Conservation (phyloP, 2,329 filamentous ascomycete species). For the Alternaria sp. region DNA sequence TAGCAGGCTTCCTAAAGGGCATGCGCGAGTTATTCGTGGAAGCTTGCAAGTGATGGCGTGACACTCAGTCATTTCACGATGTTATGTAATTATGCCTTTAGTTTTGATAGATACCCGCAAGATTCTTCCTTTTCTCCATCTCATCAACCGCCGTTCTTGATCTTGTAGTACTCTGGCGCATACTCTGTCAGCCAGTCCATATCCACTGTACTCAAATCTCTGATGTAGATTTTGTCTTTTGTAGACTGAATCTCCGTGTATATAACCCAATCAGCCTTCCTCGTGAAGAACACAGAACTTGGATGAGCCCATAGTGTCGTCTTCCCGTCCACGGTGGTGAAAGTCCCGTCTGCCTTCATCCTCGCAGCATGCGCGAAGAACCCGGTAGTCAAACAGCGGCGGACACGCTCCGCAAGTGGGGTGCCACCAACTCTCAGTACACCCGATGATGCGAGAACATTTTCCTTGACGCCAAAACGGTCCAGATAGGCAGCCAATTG, state of each 20-base stretch:
- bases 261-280: conserved; percentile 95
- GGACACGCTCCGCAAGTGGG: conserved; percentile 75
- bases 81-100: conserved; percentile 3
- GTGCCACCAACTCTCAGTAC: conserved; percentile 53
- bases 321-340: conserved; percentile 82
- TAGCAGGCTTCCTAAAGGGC: conserved; percentile 77
- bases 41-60: conserved; percentile 55
- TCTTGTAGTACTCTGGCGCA: conserved; percentile 71
- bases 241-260: conserved; percentile 95
- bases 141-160: conserved; percentile 32
- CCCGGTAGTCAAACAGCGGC: conserved; percentile 84
- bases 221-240: conserved; percentile 85
- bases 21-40: conserved; percentile 80
- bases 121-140: conserved; percentile 1
- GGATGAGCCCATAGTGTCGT: conserved; percentile 87
- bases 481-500: conserved; percentile 90
- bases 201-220: conserved; percentile 92
- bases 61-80: not conserved
- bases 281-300: conserved; percentile 92
- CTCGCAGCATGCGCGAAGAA: conserved; percentile 93
- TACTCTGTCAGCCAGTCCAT: conserved; percentile 93
- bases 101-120: conserved; percentile 10
- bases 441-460: conserved; percentile 56
- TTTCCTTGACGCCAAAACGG: conserved; percentile 74
- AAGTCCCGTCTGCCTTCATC: conserved; percentile 93